phyloP scores from a whole-genome alignment of 1,284 basidiomycete genomes.

The Melampsora larici-populina region DNA sequence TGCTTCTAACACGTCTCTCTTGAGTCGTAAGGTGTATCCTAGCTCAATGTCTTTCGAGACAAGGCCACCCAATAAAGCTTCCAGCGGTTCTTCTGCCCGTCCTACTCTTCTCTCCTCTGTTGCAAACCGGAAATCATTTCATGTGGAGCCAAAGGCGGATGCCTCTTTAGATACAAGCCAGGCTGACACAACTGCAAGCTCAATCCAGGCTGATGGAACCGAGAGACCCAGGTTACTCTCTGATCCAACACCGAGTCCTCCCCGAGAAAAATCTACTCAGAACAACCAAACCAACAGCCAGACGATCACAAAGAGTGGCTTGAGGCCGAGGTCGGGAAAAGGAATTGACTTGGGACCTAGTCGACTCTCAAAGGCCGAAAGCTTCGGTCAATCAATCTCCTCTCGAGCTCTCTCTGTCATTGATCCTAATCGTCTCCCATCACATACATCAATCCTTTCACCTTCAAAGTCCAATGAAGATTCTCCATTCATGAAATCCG shows the following conservation, averaged over 20 bases:
- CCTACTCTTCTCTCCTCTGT: too few species aligned
- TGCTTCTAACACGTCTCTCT: background rate
- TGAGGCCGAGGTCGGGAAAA: too few species aligned
- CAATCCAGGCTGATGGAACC: background rate
- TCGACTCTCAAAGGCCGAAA: too few species aligned
- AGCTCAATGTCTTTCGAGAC: constrained; percentile 7
- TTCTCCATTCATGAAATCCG: background rate
- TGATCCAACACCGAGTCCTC: background rate
- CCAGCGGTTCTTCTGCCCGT: too few species aligned
- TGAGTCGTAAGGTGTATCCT: constrained; percentile 22
- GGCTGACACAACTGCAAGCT: too few species aligned
- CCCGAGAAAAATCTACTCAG: background rate
- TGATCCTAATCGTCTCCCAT: background rate
- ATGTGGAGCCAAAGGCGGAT: too few species aligned
- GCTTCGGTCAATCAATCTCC: background rate
- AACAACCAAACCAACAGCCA: background rate
- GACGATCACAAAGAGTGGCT: background rate
- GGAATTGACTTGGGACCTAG: too few species aligned
- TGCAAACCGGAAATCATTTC: too few species aligned
- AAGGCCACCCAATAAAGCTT: background rate
- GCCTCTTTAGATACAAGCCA: too few species aligned
- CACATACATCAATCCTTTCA: background rate
- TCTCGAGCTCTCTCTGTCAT: constrained; percentile 1
- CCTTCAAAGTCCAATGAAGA: background rate
- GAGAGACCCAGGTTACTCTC: background rate